Base-by-base conservation (phyloP, 495 filamentous ascomycete species). In the Annulohypoxylon moriforme region DNA sequence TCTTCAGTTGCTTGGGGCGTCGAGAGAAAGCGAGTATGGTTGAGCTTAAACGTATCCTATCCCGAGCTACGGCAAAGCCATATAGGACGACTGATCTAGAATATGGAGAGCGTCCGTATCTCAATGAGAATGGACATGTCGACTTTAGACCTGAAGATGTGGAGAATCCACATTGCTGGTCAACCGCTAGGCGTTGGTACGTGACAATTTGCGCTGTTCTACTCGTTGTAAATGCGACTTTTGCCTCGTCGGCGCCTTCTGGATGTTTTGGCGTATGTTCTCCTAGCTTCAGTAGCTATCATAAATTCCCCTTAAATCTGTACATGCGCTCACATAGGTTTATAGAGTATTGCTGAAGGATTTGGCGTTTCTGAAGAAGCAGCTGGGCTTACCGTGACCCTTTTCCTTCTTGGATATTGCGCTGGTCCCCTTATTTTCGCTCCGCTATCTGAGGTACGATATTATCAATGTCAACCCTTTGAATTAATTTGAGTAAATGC, bases 141-240 rank as follows among this genome's bases (percentile, higher is more conserved):
- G 77, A 79, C 46, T 88, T 87, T 69, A 70, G 75, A 8, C 76
- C 77, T 2, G 79, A 73, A 3, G 86, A 87, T 66, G 78, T 81
- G 53, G 82, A 85, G 42, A 85, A 87, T 59, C 86, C 86, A 3
- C 81, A 82, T 25, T 86, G 87, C 67, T 88, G 86, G 86, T 79
- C 81, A 27, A 68, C 64, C 16, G 58, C 74, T 33, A 76, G 81
- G 16, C 79, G 84, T 53, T 79, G 75, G 60, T 82, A 79, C 46
- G 78, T 87, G 68, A 86, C 86, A 0, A 64, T 83, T 46, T 72
- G 80, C 33, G 71, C 80, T 22, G 79, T 87, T 33, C 52, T 85
- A 9, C 78, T 83, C 6, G 83, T 88, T 38, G 77, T 85, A 59
- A 88, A 87, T 71, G 84, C 83, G 10, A 86, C 85, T 10, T 87